Conservation (phyloP, 2,329 filamentous ascomycete species). For the Ceratocystis variospora region DNA sequence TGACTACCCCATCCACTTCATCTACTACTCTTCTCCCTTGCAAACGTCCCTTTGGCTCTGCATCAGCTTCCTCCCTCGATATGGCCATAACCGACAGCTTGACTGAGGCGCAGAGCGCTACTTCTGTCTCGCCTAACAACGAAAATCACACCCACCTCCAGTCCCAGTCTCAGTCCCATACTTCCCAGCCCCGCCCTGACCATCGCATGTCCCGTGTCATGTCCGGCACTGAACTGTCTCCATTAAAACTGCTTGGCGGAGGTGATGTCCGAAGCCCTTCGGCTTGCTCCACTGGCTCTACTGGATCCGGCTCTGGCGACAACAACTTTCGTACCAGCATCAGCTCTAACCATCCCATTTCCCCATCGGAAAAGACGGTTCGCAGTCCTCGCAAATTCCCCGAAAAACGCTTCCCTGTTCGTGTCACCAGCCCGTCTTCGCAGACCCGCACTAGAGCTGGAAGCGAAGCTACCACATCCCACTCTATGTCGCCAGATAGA, state of each 20-base stretch:
- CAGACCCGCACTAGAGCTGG: conserved; percentile 17
- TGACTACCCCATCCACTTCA: conserved; percentile 2
- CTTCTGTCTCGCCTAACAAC: background rate
- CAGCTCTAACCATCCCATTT: conserved; percentile 19
- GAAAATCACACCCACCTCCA: conserved; percentile 14
- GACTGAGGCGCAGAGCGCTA: conserved; percentile 11
- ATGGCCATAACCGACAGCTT: conserved; percentile 16
- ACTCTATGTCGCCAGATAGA: conserved; percentile 12
- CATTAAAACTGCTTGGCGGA: conserved; percentile 40
- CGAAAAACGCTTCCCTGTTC: conserved; percentile 48
- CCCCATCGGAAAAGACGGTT: conserved; percentile 24
- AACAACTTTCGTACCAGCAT: conserved; percentile 20
- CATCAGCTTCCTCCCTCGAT: background rate
- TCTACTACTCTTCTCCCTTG: conserved; percentile 15
- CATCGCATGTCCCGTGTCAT: conserved; percentile 38
- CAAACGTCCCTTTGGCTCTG: conserved; percentile 15
- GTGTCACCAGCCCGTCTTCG: conserved; percentile 30
- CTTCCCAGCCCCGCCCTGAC: conserved; percentile 10
- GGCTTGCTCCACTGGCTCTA: conserved; percentile 22
- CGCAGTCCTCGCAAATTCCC: conserved; percentile 38
- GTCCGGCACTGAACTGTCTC: conserved; percentile 43
- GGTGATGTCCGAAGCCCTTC: conserved; percentile 21
- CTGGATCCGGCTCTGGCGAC: conserved; percentile 19
- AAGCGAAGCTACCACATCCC: conserved; percentile 16
- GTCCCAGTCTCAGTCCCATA: conserved; percentile 6